phyloP scores from a whole-genome alignment of 441 rosid species.

The Brassica hybrid region DNA sequence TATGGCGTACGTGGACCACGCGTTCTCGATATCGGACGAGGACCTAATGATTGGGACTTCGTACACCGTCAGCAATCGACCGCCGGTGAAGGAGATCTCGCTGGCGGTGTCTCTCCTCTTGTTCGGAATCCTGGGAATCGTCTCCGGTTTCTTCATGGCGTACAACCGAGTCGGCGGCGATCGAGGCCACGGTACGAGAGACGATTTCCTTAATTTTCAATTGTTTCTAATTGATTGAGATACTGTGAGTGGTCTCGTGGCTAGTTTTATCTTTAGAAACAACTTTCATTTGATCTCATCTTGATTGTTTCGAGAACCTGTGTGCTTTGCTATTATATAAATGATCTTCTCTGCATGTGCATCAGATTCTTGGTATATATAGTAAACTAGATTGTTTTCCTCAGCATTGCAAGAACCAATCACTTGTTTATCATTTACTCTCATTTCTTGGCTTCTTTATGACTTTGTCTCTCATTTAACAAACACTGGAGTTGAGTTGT shows the following conservation, averaged over 20 bases:
- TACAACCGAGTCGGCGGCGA: conserved; percentile 75
- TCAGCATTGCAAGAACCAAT: not conserved
- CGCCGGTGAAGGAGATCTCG: conserved; percentile 89
- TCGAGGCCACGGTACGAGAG: conserved; percentile 49
- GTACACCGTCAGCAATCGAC: conserved; percentile 65
- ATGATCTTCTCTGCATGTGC: conserved; percentile 21
- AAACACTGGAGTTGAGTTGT: not conserved
- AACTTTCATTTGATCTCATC: not conserved
- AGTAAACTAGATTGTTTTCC: not conserved
- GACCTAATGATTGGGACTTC: conserved; percentile 78
- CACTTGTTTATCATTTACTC: not conserved
- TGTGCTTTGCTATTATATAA: conserved; percentile 3
- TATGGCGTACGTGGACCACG: conserved; percentile 96
- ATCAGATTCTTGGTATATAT: conserved; percentile 26
- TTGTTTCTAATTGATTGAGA: too few species aligned
- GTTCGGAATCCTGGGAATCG: conserved; percentile 69
- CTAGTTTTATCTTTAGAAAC: too few species aligned
- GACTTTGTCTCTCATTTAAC: conserved; percentile 1
- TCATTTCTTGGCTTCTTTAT: conserved; percentile 13
- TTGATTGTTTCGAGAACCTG: not conserved
- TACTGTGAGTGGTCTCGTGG: too few species aligned
- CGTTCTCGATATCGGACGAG: conserved; percentile 85
- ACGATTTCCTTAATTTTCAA: too few species aligned
- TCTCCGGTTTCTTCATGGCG: conserved; percentile 66
- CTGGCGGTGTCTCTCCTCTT: conserved; percentile 83